phyloP scores from a whole-genome alignment of 148 eudicot species.

The Pharnaceum exiguum region DNA sequence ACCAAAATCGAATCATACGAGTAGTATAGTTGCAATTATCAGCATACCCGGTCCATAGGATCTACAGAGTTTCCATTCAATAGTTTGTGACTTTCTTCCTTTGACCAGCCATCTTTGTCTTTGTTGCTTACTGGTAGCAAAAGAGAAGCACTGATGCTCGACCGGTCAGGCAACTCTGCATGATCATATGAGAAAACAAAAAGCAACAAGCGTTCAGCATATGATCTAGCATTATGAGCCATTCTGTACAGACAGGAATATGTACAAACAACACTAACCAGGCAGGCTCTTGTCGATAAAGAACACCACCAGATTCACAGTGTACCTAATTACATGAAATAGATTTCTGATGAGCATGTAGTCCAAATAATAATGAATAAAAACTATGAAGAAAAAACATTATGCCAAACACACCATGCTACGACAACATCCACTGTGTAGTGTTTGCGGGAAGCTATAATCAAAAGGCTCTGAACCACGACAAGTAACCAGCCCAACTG shows the following conservation, averaged over 20 bases:
- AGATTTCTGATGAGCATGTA: background rate
- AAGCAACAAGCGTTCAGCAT: background rate
- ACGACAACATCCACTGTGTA: slow-evolving; percentile 91
- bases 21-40: slow-evolving; percentile 2
- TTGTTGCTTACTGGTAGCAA: slow-evolving; percentile 59
- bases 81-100: slow-evolving; percentile 78
- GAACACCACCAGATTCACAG: slow-evolving; percentile 89
- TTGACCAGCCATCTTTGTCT: slow-evolving; percentile 61
- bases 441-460: slow-evolving; percentile 94
- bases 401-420: slow-evolving; percentile 52
- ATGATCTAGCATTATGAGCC: background rate
- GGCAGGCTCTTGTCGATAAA: slow-evolving; percentile 78
- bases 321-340: slow-evolving; percentile 67
- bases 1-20: background rate
- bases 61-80: slow-evolving; percentile 74
- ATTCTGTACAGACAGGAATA: background rate
- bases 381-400: background rate
- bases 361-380: background rate
- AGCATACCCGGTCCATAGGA: slow-evolving; percentile 65
- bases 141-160: slow-evolving; percentile 37
- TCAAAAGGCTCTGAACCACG: slow-evolving; percentile 80
- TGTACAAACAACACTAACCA: slow-evolving; percentile 40
- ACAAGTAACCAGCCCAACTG: slow-evolving; percentile 76
- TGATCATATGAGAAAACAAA: background rate
- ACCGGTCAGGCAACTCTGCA: slow-evolving; percentile 87